Evolutionary conservation across 192 early-diverging fungal genomes (phyloP), one percentile per base, ranked within the genome.

Genomic region (Backusella psychrophila): DNA sequence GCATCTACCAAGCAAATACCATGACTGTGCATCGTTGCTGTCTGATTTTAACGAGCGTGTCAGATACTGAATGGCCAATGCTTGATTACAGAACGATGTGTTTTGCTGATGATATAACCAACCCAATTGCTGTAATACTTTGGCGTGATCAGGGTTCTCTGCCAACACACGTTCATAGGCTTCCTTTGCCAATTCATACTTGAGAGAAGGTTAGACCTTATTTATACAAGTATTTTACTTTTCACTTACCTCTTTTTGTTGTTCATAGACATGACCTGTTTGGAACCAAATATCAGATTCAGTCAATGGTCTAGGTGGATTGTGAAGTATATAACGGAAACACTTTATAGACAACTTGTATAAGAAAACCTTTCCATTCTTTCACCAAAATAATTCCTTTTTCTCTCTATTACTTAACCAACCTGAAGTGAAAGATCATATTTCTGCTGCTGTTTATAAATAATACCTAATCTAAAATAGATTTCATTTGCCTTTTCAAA

Each of bases 401-500:
- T n/a, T n/a, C n/a, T n/a, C 38, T 39, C 38, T 39, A 9, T 5
- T 17, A 12, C 7, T 12, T 12, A 12, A 42, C 75, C 72, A 84
- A 94, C 93, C 82, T 87, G 83, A 23, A 95, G 78, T 83, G 88
- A 90, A 26, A 87, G 88, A 17, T 89, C 87, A 74, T 88, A 95
- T 81, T 95, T 94, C 19, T 90, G 87, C 75, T 95, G 91, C 44
- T 94, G 92, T 77, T 98, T 99, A 89, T 99, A 98, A 53, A 99
- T 97, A 77, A 99, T 98, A 38, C 98, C 97, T 46, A 99, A 83
- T 39, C 98, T 90, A 76, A 98, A 99, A 80, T 97, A 98, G 26
- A 99, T 97, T 79, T 99, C 98, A 73, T 95, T 96, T 39, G 95
- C 95, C 86, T 98, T 98, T 75, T 98, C 97, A 80, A 97, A 99